Base-by-base conservation (phyloP, 257 asterid species). In the Rauvolfia tetraphylla region DNA sequence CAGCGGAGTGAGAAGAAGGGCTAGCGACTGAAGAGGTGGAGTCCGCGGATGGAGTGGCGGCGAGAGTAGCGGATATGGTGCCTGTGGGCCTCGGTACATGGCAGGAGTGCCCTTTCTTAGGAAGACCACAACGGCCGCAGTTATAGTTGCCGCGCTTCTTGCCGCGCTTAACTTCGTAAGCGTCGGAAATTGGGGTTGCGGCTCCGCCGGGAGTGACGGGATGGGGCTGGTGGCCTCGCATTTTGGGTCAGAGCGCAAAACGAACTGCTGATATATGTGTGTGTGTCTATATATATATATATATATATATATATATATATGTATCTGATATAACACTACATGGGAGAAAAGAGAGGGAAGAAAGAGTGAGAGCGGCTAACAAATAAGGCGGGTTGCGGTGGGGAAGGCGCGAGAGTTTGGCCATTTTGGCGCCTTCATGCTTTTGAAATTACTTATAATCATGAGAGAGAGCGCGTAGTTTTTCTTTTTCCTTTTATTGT, bases 91-190 rank as follows among this genome's bases (percentile, higher is more conserved):
- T 41, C 4, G 87, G 42, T 5, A 82, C 10, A 14, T 77, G 77
- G 69, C 98, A 95, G 14, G 56, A 63, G 23, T 95, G 99, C 44
- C 99, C 99, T 83, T 88, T 91, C 74, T 95, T 95, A 1, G 99
- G 98, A 10, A 76, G 73, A 1, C 98, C 98, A 74, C 99, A 95
- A 3, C 98, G 92, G 41, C 99, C 97, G 34, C 99, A 95, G 89
- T 81, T 93, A 81, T 95, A 95, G 83, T 46, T 85, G 1, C 99
- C 99, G 7, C 98, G 84, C 79, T 80, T 91, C 59, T 88, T 90
- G 78, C 93, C 94, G 69, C 85, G 82, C 80, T 88, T 86, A 31
- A 76, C 76, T 22, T 82, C 79, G 68, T 79, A 69, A 11, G 84
- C 86, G 76, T 87, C 97, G 81, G 94, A 79, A 78, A 85, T 68